Evolutionary conservation across 306 rosid species (phyloP).

Genomic region (Gastrolobium bilobum): DNA sequence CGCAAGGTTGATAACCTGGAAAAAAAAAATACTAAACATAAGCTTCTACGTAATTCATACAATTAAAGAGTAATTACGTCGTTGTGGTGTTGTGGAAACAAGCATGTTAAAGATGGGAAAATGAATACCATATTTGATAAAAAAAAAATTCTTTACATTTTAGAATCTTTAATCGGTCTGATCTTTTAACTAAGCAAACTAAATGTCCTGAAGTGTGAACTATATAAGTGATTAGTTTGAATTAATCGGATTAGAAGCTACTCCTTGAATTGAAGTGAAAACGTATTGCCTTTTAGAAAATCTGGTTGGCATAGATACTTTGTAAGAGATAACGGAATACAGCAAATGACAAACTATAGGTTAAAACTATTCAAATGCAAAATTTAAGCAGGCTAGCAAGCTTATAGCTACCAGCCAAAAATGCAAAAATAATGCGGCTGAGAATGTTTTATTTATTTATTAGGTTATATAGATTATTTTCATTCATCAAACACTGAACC

Average conservation of each 20-base stretch:
- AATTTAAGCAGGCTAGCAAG: not conserved
- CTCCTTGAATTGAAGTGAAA: not conserved
- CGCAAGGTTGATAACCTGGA: no score
- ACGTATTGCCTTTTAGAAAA: not conserved
- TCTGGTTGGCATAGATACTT: not conserved
- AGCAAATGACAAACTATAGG: not conserved
- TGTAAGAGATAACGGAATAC: not conserved
- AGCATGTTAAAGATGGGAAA: not conserved
- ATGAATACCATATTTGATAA: not conserved
- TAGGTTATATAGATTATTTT: not conserved
- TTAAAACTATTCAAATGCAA: constrained; percentile 6
- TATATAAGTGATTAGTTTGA: not conserved
- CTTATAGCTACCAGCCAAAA: not conserved
- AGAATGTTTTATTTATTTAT: not conserved
- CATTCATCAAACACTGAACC: not conserved
- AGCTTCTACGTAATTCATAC: not conserved
- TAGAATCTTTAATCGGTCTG: not conserved
- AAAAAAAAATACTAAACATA: not conserved
- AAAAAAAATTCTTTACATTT: no score
- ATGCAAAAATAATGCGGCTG: no score
- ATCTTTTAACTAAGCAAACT: not conserved
- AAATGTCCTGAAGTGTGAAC: not conserved
- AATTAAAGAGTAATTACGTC: no score
- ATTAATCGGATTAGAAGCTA: not conserved
- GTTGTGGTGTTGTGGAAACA: not conserved